Conservation (phyloP, 139 green algal species). For the Diplosphaera chodatii region DNA sequence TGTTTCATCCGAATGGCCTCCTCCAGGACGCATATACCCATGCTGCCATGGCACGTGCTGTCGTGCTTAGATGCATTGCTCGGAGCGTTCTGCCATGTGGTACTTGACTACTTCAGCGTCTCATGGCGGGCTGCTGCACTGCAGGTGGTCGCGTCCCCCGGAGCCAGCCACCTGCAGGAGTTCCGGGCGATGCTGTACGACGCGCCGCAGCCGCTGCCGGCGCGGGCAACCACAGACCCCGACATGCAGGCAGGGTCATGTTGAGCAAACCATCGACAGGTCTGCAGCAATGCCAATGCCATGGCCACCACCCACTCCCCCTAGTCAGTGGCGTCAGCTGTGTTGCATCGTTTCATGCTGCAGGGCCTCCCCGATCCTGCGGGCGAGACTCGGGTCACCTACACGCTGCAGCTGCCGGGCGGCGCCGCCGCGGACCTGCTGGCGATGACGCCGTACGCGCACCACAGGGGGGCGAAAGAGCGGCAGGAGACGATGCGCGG, state of each 20-base stretch:
- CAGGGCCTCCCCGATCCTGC: neutral
- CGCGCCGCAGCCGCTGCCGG: neutral
- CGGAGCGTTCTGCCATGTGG: no score
- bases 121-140: no score
- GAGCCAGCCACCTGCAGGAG: neutral
- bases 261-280: no score
- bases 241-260: slow-evolving; percentile 1
- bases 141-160: neutral
- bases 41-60: no score
- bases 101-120: no score
- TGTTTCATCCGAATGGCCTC: no score
- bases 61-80: no score
- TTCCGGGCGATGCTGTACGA: neutral
- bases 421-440: neutral
- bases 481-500: neutral
- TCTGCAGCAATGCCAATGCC: no score
- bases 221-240: neutral
- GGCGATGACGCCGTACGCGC: neutral
- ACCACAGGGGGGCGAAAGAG: neutral
- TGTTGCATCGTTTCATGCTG: neutral
- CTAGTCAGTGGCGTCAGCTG: no score
- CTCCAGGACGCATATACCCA: no score
- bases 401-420: neutral
- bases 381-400: neutral
- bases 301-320: no score